Base-by-base conservation (phyloP, 1,284 basidiomycete species). In the Trametes polyzona region DNA sequence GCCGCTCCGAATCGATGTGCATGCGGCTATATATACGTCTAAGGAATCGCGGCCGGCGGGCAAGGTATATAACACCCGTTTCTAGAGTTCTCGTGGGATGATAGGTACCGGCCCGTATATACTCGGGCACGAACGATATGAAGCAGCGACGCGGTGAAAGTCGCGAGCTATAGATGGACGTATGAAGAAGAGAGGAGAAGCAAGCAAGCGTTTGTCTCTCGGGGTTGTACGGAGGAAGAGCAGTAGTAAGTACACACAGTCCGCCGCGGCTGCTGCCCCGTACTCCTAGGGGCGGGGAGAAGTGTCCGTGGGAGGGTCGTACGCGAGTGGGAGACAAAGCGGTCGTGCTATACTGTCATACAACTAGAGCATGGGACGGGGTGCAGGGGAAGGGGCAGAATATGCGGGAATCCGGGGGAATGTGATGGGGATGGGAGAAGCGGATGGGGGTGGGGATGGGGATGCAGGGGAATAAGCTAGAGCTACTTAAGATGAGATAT, bases 151-250 rank as follows among this genome's bases (percentile, higher is more conserved):
- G n/a, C n/a, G n/a, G n/a, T n/a, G n/a, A n/a, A n/a, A n/a, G n/a
- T n/a, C n/a, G n/a, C n/a, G n/a, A n/a, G n/a, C n/a, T n/a, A n/a
- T n/a, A n/a, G n/a, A n/a, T n/a, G n/a, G n/a, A n/a, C n/a, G n/a
- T n/a, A n/a, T 37, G 37, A 37, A 23, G 19, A 40, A 40, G 8
- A 5, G 16, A 26, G 33, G 1, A 32, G 21, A 30, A 44, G 27
- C 42, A 41, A 41, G 48, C 39, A 51, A 41, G 19, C 21, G 48
- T 50, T 41, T 41, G 21, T 32, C n/a, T n/a, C n/a, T 42, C 41
- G 39, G 37, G 14, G 10, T 24, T 8, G 49, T 26, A 35, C 32
- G 49, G 42, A 43, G 24, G 41, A 17, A 12, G 41, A 17, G 24
- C 41, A 42, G 24, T 40, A 40, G 10, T 2, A 27, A n/a, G n/a